Base-by-base conservation (phyloP, 768 basidiomycete species). In the Lactarius hatsudake region DNA sequence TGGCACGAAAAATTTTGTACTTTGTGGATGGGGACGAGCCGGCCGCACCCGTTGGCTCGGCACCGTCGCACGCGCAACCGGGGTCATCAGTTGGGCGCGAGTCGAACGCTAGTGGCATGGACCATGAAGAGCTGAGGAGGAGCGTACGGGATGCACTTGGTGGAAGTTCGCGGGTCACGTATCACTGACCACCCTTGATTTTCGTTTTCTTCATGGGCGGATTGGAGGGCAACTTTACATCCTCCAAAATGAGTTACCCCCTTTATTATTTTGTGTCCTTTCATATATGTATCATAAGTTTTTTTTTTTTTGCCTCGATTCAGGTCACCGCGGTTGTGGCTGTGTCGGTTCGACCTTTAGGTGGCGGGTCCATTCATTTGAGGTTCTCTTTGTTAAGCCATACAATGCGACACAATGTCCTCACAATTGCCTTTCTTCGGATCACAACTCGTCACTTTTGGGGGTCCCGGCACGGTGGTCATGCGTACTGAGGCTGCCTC, bases 1-100 rank as follows among this genome's bases (percentile, higher is more conserved):
- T 98, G 54, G 88, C 90, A 9, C 82, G 89, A 55, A 85, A 93
- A 69, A 97, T 97, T 61, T 78, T 96, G 62, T 94, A 96, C 72
- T 86, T 94, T 72, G 87, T 94, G 20, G 93, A 96, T 51, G 86
- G 86, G 32, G 91, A 91, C 1, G 90, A 90, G 36, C 83, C 81
- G 9, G 76, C 83, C 43, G 78, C 84, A 62, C 83, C 87, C 7
- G 85, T 84, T 53, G 90, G 88, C 72, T 81, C 84, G 30, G 78
- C 85, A 17, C 84, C 81, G 20, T 89, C 89, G 32, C 89, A 91
- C 67, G 79, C 87, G 71, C 86, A 87, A 69, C 87, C 86, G 26
- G 87, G 88, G 45, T 87, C 88, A 59, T 90, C 88, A 36, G 79
- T 89, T 42, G 86, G 81, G 54, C 85, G 84, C 70, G 87, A 84